phyloP scores from a whole-genome alignment of 2,329 filamentous ascomycete genomes.

The Penicillium verrucosum region DNA sequence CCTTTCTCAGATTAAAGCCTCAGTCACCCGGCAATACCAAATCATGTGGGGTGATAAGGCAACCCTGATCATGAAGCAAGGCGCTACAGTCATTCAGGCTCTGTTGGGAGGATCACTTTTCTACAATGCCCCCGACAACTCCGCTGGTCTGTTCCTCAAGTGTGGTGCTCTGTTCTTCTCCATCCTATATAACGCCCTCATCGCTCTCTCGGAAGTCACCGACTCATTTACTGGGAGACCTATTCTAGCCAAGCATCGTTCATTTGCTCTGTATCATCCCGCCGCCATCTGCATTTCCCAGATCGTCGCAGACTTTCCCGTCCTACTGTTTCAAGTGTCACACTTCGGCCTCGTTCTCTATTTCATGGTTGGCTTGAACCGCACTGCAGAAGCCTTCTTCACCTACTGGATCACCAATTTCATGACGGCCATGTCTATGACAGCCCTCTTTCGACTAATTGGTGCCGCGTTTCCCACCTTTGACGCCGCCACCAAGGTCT shows the following conservation, averaged over 20 bases:
- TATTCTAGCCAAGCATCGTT: neutral
- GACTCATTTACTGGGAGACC: neutral
- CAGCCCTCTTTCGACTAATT: neutral
- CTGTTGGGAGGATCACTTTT: neutral
- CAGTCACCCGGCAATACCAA: neutral
- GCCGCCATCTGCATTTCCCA: conserved; percentile 35
- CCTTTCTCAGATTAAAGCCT: neutral
- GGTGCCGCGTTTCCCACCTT: neutral
- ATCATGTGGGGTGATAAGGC: neutral
- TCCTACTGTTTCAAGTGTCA: conserved; percentile 56
- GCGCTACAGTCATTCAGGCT: neutral
- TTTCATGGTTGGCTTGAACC: conserved; percentile 41
- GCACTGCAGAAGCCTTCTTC: neutral
- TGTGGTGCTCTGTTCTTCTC: neutral
- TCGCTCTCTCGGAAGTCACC: neutral
- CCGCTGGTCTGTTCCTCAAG: neutral
- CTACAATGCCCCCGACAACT: neutral
- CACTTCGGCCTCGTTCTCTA: conserved; percentile 57
- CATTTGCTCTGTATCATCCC: conserved; percentile 37
- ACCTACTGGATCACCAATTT: neutral
- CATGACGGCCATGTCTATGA: neutral
- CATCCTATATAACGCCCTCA: neutral
- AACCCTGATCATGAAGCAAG: neutral
- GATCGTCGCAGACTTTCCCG: conserved; percentile 46
- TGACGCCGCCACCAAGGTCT: neutral